Conservation (phyloP, 2,329 filamentous ascomycete genomes). For the Juglanconis oblonga region DNA sequence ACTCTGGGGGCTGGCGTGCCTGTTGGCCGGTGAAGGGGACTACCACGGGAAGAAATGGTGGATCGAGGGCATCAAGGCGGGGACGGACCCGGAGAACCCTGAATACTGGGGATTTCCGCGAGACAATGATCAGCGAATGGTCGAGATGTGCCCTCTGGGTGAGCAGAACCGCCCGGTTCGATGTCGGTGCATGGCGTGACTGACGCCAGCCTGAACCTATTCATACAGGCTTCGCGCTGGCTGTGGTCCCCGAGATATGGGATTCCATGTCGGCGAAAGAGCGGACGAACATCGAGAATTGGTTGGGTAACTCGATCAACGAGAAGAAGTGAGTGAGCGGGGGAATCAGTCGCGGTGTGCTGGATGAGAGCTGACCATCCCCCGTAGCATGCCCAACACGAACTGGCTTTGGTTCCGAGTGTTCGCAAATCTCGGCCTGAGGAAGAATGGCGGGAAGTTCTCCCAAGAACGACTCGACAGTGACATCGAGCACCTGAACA, state of each 20-base stretch:
- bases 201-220: neutral
- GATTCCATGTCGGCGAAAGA: slow-evolving; percentile 60
- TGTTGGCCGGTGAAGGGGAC: slow-evolving; percentile 65
- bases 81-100: slow-evolving; percentile 64
- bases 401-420: slow-evolving; percentile 81
- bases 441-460: slow-evolving; percentile 70
- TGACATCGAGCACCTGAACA: slow-evolving; percentile 75
- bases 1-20: slow-evolving; percentile 69
- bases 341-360: neutral
- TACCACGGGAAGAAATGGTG: slow-evolving; percentile 64
- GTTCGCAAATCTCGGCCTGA: slow-evolving; percentile 76
- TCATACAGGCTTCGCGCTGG: slow-evolving; percentile 60
- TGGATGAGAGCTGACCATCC: slow-evolving; percentile 29
- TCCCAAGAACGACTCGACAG: slow-evolving; percentile 67
- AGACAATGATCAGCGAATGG: slow-evolving; percentile 79
- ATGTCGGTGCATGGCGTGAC: neutral
- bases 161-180: slow-evolving; percentile 11
- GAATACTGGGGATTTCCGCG: slow-evolving; percentile 77
- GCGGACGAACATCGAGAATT: slow-evolving; percentile 64
- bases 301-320: slow-evolving; percentile 74
- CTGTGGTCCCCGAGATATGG: slow-evolving; percentile 67
- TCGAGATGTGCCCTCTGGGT: slow-evolving; percentile 77
- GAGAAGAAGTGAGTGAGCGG: slow-evolving; percentile 58
- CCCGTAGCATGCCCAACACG: slow-evolving; percentile 65
- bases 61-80: slow-evolving; percentile 67